Evolutionary conservation across 2,329 filamentous ascomycete genomes (phyloP), one percentile per base, ranked within the genome.

Genomic region (Fusarium dlaminii): DNA sequence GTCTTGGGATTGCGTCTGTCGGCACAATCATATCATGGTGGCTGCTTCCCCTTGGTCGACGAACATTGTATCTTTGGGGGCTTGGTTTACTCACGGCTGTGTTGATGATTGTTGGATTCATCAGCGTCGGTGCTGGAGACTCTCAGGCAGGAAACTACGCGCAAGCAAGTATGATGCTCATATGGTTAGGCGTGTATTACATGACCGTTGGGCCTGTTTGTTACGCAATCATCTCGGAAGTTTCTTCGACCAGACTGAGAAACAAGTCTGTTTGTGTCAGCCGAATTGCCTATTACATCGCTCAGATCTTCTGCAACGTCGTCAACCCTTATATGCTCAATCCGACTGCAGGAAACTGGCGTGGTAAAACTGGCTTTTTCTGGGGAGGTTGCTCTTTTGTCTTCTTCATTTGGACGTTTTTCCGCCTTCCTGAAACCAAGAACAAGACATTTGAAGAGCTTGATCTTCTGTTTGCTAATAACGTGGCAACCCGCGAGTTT

Each of bases 401-500:
- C 11, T 71, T 74, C 29, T 82, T 87, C 8, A 74, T 84, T 2
- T 90, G 88, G 83, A 83, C 85, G 2, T 88, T 81, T 72, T 87
- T 87, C 75, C 85, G 84, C 22, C 78, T 88, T 14, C 87, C 87
- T 6, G 88, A 90, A 77, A 85, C 87, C 1, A 86, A 72, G 46
- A 45, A 58, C 29, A 73, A 70, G 36, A 87, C 85, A 0, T 85
- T 88, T 57, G 86, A 87, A 70, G 87, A 90, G 78, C 81, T 90
- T 13, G 87, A 89, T 61, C 82, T 85, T n/a, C 70, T 90, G 30
- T 90, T 90, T 75, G 82, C 84, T 46, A 79, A 79, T n/a, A 78
- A 75, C 40, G 78, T 83, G 8, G 69, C 82, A 6, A 83, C 84
- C 6, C 80, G 84, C 12, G 81, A 84, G 39, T 87, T 85, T 60